A percentile compares a stretch with the other conserved stretches of the same genome.
Evolutionary conservation across 2,329 filamentous ascomycete genomes (phyloP).

Genomic region (Fusarium nodosum): DNA sequence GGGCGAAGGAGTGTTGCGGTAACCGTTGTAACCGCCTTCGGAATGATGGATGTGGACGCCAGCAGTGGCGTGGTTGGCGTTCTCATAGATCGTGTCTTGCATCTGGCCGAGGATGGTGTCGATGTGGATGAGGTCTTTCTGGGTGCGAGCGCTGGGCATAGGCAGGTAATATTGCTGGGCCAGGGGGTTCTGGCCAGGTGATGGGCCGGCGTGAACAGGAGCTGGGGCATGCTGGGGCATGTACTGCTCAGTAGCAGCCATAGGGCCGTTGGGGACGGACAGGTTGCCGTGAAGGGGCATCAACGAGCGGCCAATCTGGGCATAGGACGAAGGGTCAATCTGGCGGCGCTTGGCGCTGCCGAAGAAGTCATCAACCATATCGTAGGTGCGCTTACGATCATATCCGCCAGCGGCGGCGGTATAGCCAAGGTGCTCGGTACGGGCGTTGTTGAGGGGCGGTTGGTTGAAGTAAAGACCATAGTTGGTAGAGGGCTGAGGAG

Average conservation of each 20-base stretch:
- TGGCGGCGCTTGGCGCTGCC: slow-evolving; percentile 91
- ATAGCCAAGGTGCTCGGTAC: slow-evolving; percentile 74
- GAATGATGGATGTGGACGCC: slow-evolving; percentile 82
- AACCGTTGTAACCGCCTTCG: slow-evolving; percentile 72
- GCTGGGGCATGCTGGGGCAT: slow-evolving; percentile 60
- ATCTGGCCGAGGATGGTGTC: slow-evolving; percentile 96
- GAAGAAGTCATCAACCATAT: slow-evolving; percentile 94
- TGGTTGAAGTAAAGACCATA: slow-evolving; percentile 85
- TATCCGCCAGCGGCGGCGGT: slow-evolving; percentile 69
- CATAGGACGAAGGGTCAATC: slow-evolving; percentile 90
- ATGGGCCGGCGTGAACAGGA: slow-evolving; percentile 67
- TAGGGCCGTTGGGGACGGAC: slow-evolving; percentile 68
- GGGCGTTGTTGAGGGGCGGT: slow-evolving; percentile 67
- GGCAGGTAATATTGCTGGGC: slow-evolving; percentile 87
- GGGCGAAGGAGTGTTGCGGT: slow-evolving; percentile 70
- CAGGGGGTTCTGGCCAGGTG: slow-evolving; percentile 69
- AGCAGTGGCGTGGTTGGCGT: slow-evolving; percentile 83
- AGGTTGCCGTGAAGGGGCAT: slow-evolving; percentile 82
- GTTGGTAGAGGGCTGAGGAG: slow-evolving; percentile 65
- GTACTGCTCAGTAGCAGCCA: slow-evolving; percentile 66
- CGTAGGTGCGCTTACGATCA: slow-evolving; percentile 84
- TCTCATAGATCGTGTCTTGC: slow-evolving; percentile 96
- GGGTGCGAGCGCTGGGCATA: slow-evolving; percentile 89
- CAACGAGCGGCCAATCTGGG: slow-evolving; percentile 89
- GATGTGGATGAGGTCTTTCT: slow-evolving; percentile 93